These are phyloP conservation scores for Ophiostoma angusticollis DNA, from an alignment of 2,329 filamentous ascomycete species.

Conservation along the genomic window DNA sequence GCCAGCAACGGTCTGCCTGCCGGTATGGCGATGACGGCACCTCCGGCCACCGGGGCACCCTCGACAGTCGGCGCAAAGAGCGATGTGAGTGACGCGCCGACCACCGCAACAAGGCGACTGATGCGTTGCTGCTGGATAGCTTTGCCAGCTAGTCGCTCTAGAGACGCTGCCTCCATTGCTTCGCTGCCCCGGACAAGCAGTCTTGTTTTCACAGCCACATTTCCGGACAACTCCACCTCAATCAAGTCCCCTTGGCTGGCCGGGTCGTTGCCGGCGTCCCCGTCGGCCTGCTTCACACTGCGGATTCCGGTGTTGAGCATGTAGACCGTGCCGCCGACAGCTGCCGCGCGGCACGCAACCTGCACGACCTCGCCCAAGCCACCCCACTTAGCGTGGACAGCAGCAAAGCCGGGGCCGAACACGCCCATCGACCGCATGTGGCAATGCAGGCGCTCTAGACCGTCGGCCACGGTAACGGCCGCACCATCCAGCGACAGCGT, in stretches of 20 bases:
- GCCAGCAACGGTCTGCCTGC: conserved; percentile 40
- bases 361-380: conserved; percentile 80
- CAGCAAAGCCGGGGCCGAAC: conserved; percentile 80
- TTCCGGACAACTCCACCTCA: conserved; percentile 42
- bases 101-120: conserved; percentile 53
- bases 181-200: conserved; percentile 36
- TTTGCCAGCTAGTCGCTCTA: not conserved
- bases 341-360: conserved; percentile 78
- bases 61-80: conserved; percentile 64
- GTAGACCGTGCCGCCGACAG: conserved; percentile 84
- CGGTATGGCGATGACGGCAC: conserved; percentile 57
- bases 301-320: conserved; percentile 61
- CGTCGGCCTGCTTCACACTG: conserved; percentile 20
- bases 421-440: conserved; percentile 79
- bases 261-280: conserved; percentile 7
- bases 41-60: conserved; percentile 62
- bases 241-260: conserved; percentile 20
- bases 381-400: conserved; percentile 86
- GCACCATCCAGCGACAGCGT: conserved; percentile 59
- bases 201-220: conserved; percentile 41
- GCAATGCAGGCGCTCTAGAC: conserved; percentile 59
- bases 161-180: conserved; percentile 7
- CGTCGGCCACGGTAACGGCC: conserved; percentile 44
- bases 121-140: conserved; percentile 22
- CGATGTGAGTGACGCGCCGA: conserved; percentile 49